Conservation (phyloP, 768 basidiomycete species). For the Xanthoconium stramineum region DNA sequence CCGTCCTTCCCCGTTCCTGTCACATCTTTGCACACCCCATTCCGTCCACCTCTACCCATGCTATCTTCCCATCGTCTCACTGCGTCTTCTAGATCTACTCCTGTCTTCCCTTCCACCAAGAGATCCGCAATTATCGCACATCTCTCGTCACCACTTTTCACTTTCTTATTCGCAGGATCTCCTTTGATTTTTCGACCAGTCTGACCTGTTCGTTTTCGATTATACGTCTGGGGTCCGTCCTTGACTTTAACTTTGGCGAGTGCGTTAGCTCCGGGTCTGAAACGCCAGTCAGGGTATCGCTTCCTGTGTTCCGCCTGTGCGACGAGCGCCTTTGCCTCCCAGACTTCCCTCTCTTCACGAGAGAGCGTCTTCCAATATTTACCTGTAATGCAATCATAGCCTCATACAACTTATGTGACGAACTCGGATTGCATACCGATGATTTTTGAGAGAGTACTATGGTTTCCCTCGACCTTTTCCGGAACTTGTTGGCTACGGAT, state of each 20-base stretch:
- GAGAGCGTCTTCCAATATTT: constrained; percentile 74
- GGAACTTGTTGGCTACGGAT: constrained; percentile 72
- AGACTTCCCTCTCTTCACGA: constrained; percentile 61
- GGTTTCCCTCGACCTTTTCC: constrained; percentile 75
- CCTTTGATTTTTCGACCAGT: constrained; percentile 28
- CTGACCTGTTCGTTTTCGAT: constrained; percentile 30
- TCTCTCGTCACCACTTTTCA: constrained; percentile 46
- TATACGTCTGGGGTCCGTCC: constrained; percentile 35
- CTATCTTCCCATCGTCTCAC: constrained; percentile 47
- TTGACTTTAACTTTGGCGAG: constrained; percentile 39
- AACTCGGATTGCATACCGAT: constrained; percentile 46
- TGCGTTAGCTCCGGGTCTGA: constrained; percentile 59
- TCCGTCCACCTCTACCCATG: constrained; percentile 6
- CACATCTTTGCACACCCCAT: constrained; percentile 1
- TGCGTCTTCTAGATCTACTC: constrained; percentile 57
- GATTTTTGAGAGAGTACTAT: constrained; percentile 77
- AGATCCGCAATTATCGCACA: constrained; percentile 66
- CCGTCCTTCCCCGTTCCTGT: constrained; percentile 6
- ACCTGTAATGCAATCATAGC: constrained; percentile 38
- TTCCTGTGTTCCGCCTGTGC: constrained; percentile 73
- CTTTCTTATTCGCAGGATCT: constrained; percentile 28
- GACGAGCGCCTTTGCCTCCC: constrained; percentile 71
- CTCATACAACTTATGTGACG: background rate
- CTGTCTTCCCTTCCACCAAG: constrained; percentile 64
- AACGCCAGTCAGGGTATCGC: constrained; percentile 80